Base-by-base conservation (phyloP, 2,329 filamentous ascomycete species). In the Colletotrichum spaethianum region DNA sequence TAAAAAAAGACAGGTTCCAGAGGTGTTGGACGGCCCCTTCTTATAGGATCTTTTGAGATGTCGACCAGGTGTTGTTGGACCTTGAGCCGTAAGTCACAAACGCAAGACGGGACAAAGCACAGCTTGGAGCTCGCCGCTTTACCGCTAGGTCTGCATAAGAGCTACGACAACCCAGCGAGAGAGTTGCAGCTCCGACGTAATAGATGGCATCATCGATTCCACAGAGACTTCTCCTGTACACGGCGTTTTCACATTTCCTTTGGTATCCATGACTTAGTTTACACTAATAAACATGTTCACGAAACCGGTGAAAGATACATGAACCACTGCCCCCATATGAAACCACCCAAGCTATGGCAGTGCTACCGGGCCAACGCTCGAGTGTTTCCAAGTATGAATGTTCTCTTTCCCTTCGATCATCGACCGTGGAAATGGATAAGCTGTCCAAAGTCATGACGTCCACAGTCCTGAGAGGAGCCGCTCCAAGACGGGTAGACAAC, bases 361-460 rank as follows among this genome's bases (percentile, higher is more conserved):
- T 8, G 59, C 59, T 62, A 50, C 59, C 31, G 50, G 40, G 60
- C 60, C 66, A 69, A 69, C 50, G 40, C 23, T 42, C 40, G 14
- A 64, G 50, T 28, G 59, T 38, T 42, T 8, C 18, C 28, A 61
- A 4, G 38, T 8, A 26, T 16, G 52, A 28, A 16, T 57, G 26
- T 9, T 2, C 20, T 36, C 23, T 3, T 16, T 52, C 36, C 36
- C 14, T 38, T 23, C 38, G 71, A 72, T 73, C 52, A 64, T 63
- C 36, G 42, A 56, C 42, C 38, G 16, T 16, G 26, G 42, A 1
- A 33, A 42, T 20, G 42, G 61, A 70, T 72, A 46, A 14, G 20
- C n/a, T 56, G 38, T 31, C 26, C 26, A 38, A 53, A 68, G 72
- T 73, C 72, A 73, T 73, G 72, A 73, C 72, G 72, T 71, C 48